phyloP scores from a whole-genome alignment of 169 alveolate genomes.

The Blepharisma undulans region DNA sequence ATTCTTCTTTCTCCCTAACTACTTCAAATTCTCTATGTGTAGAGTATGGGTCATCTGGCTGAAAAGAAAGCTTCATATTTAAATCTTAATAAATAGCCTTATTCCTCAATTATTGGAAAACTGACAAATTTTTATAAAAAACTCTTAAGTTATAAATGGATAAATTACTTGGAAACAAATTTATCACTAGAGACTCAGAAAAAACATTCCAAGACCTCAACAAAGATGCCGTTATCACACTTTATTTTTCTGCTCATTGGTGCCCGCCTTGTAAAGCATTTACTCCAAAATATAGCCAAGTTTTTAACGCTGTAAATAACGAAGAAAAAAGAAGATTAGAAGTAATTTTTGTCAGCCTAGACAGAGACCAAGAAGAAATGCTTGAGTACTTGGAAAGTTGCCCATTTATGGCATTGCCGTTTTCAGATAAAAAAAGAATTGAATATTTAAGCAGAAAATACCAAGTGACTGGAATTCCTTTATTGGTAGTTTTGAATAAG shows the following conservation, averaged over 20 bases:
- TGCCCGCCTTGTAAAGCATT: slow-evolving; percentile 82
- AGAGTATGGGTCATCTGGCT: neutral
- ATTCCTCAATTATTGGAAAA: neutral
- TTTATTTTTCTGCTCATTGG: slow-evolving; percentile 86
- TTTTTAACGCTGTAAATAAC: slow-evolving; percentile 56
- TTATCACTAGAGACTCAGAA: slow-evolving; percentile 34
- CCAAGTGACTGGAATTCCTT: slow-evolving; percentile 74
- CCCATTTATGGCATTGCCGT: slow-evolving; percentile 84
- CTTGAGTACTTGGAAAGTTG: slow-evolving; percentile 65
- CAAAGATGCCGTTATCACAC: slow-evolving; percentile 60
- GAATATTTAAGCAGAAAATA: slow-evolving; percentile 39
- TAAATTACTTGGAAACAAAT: neutral
- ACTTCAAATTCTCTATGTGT: neutral
- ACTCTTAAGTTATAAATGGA: neutral
- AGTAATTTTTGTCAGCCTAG: slow-evolving; percentile 70
- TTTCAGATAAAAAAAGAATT: slow-evolving; percentile 50
- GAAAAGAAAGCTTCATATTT: neutral
- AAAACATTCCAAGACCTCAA: neutral
- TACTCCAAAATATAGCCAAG: slow-evolving; percentile 70
- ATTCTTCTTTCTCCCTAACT: neutral
- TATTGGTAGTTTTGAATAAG: slow-evolving; percentile 64
- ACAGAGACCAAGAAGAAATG: slow-evolving; percentile 65
- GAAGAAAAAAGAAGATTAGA: slow-evolving; percentile 55
- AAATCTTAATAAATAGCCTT: neutral
- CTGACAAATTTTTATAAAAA: neutral